Evolutionary conservation across 2,329 filamentous ascomycete species (phyloP).

Genomic region (Alternaria postmessia): DNA sequence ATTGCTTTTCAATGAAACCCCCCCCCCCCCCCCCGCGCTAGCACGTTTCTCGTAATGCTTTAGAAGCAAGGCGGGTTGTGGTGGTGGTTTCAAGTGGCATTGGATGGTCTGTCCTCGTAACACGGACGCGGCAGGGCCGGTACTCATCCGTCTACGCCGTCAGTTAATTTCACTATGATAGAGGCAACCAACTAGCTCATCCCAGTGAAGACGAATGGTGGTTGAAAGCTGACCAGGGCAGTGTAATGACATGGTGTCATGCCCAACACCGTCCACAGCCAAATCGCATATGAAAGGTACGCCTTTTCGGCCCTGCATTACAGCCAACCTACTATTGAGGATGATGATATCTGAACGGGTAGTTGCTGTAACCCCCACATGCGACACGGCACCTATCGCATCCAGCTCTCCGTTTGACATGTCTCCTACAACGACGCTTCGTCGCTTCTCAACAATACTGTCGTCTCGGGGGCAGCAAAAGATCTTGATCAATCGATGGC

Average conservation of each 20-base stretch:
- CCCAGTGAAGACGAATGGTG: slow-evolving; percentile 5
- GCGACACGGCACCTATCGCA: slow-evolving; percentile 8
- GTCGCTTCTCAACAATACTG: slow-evolving; percentile 9
- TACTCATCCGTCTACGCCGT: slow-evolving; percentile 22
- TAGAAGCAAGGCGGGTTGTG: slow-evolving; percentile 39
- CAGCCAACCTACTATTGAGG: not conserved
- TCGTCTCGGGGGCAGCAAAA: slow-evolving; percentile 6
- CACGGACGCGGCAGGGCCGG: slow-evolving; percentile 40
- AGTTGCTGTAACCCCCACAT: slow-evolving; percentile 15
- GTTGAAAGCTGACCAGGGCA: not conserved
- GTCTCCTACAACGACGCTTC: not conserved
- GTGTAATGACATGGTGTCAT: slow-evolving; percentile 5
- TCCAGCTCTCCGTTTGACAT: slow-evolving; percentile 1
- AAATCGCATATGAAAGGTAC: slow-evolving; percentile 2
- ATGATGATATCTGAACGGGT: slow-evolving; percentile 5
- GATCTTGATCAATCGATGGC: slow-evolving; percentile 8
- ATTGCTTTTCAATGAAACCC: slow-evolving; percentile 34
- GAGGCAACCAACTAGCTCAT: slow-evolving; percentile 10
- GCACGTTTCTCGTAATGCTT: slow-evolving; percentile 42
- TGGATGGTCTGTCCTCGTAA: slow-evolving; percentile 26
- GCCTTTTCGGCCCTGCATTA: slow-evolving; percentile 1
- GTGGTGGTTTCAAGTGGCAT: slow-evolving; percentile 41
- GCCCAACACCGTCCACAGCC: not conserved
- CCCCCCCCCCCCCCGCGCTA: slow-evolving; percentile 44
- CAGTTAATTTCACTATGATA: slow-evolving; percentile 35